Conservation (phyloP, 768 basidiomycete species). For the Lanmaoa pseudosensibilis region DNA sequence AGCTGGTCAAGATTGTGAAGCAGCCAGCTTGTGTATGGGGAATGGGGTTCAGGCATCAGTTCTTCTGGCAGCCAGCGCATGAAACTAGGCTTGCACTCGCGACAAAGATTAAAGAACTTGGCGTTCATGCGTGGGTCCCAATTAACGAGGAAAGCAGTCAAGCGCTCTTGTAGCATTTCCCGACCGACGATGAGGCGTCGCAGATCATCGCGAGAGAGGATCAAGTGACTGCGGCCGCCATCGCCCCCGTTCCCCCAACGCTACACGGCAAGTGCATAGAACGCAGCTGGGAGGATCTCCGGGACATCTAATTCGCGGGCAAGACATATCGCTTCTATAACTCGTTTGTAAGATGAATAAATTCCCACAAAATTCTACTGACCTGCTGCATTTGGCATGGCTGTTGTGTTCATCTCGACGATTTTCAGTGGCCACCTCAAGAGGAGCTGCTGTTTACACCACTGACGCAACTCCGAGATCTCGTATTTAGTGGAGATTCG, state of each 20-base stretch:
- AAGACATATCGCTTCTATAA: conserved; percentile 36
- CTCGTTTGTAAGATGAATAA: not conserved
- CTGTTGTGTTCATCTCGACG: conserved; percentile 26
- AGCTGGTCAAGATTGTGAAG: conserved; percentile 22
- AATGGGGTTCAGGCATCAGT: conserved; percentile 9
- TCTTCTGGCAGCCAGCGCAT: conserved; percentile 5
- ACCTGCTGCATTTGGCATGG: conserved; percentile 36
- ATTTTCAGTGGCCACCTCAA: conserved; percentile 34
- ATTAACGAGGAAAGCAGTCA: conserved; percentile 17
- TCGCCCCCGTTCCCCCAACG: conserved; percentile 28
- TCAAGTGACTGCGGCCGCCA: conserved; percentile 31
- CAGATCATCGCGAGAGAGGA: conserved; percentile 30
- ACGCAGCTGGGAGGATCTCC: conserved; percentile 40
- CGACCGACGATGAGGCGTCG: conserved; percentile 35
- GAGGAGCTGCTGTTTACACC: conserved; percentile 24
- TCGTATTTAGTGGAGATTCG: conserved; percentile 41
- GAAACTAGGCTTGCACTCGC: not conserved
- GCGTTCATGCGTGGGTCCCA: not conserved
- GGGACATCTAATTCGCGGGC: conserved; percentile 36
- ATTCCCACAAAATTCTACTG: not conserved
- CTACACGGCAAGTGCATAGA: conserved; percentile 40
- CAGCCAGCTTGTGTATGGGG: conserved; percentile 21
- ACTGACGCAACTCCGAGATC: conserved; percentile 28
- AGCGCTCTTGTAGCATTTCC: conserved; percentile 29
- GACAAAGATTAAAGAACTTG: not conserved